Percentiles rank a stretch among this genome's conserved stretches.
Evolutionary conservation across 2,329 filamentous ascomycete genomes (phyloP).

Genomic region (Coniochaeta prunicola): DNA sequence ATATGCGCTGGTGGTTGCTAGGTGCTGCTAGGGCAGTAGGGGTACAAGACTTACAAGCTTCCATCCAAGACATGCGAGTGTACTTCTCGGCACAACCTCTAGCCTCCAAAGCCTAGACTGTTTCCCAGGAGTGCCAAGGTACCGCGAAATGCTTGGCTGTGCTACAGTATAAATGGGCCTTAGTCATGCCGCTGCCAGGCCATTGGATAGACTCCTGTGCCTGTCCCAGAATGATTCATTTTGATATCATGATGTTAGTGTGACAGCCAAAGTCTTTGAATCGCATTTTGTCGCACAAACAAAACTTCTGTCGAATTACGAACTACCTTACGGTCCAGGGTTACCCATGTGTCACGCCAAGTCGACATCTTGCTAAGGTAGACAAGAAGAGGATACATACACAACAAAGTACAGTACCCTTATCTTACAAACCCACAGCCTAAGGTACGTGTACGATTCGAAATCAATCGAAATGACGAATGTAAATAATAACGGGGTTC

Average conservation of each 20-base stretch:
- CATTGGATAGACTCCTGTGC: not conserved
- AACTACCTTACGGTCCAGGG: too few species aligned
- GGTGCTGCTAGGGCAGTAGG: not conserved
- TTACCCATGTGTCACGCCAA: too few species aligned
- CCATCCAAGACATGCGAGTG: not conserved
- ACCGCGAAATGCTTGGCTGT: not conserved
- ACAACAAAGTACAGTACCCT: too few species aligned
- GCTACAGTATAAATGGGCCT: not conserved
- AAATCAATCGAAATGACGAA: not conserved
- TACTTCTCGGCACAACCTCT: too few species aligned
- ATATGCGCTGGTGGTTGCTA: not conserved
- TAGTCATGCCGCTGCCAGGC: not conserved
- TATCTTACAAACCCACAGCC: too few species aligned
- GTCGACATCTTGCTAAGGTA: too few species aligned
- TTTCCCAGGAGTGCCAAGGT: too few species aligned
- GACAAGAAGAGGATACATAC: too few species aligned
- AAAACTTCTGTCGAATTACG: too few species aligned
- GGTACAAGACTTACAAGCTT: too few species aligned
- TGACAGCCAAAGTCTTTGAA: not conserved
- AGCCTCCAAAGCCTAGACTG: too few species aligned
- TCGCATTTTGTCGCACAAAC: too few species aligned
- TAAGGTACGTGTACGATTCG: not conserved
- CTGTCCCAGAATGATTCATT: not conserved
- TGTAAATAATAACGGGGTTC: not conserved
- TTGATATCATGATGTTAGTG: not conserved